Evolutionary conservation across 2,329 filamentous ascomycete genomes (phyloP).

Genomic region (Aotearoamyces nothofagi): DNA sequence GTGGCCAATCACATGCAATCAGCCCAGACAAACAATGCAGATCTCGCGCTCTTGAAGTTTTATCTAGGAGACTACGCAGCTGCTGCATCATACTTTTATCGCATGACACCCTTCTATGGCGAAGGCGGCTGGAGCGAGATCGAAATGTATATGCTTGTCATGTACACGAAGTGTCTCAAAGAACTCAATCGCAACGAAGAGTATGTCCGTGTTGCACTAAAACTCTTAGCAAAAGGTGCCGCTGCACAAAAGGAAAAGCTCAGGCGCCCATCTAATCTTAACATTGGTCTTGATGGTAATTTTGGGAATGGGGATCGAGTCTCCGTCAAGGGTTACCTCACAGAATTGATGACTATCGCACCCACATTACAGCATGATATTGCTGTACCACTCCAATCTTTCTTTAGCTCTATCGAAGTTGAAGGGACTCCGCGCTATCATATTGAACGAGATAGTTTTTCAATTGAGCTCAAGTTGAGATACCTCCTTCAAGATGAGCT

Average conservation of each 20-base stretch:
- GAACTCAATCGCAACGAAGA: conserved; percentile 63
- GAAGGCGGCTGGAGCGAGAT: conserved; percentile 64
- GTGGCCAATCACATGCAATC: conserved; percentile 67
- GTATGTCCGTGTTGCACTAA: conserved; percentile 61
- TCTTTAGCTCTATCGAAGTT: conserved; percentile 57
- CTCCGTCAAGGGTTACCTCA: conserved; percentile 15
- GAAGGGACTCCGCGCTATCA: conserved; percentile 55
- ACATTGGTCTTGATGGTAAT: conserved; percentile 4
- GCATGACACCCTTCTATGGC: conserved; percentile 65
- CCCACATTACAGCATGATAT: conserved; percentile 39
- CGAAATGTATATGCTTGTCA: conserved; percentile 69
- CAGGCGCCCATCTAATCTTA: conserved; percentile 19
- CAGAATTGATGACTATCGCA: conserved; percentile 15
- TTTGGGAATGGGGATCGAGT: conserved; percentile 8
- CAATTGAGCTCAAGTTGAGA: conserved; percentile 48
- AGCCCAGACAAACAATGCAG: conserved; percentile 62
- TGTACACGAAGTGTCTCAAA: conserved; percentile 73
- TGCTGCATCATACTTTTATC: conserved; percentile 65
- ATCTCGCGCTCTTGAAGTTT: conserved; percentile 75
- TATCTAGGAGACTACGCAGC: conserved; percentile 56
- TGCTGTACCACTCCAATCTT: conserved; percentile 51
- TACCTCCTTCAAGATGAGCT: conserved; percentile 62
- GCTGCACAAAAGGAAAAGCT: conserved; percentile 34
- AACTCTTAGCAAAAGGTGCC: conserved; percentile 55
- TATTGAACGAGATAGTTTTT: conserved; percentile 59